Conservation (phyloP, 202 grass and related monocot species). For the Hordeum pubiflorum region DNA sequence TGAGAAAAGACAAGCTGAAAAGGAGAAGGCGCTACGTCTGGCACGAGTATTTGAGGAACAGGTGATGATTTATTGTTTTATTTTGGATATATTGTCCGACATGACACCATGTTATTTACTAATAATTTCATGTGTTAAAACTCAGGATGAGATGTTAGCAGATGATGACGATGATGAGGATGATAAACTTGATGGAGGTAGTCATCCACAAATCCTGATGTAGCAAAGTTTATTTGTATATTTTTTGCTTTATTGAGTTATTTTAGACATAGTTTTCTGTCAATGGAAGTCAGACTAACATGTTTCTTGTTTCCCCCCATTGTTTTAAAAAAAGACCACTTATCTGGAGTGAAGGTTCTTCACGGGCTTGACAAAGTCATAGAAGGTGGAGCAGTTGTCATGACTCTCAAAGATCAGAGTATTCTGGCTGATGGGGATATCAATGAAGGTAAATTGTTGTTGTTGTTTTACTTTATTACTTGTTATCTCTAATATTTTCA, state of each 20-base stretch:
- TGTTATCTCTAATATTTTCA: slow-evolving; percentile 17
- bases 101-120: not conserved
- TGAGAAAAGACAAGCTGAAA: slow-evolving; percentile 64
- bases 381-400: slow-evolving; percentile 89
- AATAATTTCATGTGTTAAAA: slow-evolving; percentile 28
- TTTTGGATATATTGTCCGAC: slow-evolving; percentile 1
- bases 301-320: slow-evolving; percentile 11
- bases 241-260: not conserved
- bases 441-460: slow-evolving; percentile 60
- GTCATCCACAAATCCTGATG: not conserved
- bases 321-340: slow-evolving; percentile 36
- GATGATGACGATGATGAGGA: slow-evolving; percentile 33
- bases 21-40: slow-evolving; percentile 67
- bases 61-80: slow-evolving; percentile 35
- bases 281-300: slow-evolving; percentile 9
- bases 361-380: slow-evolving; percentile 93
- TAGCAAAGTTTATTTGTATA: not conserved
- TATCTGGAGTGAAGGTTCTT: slow-evolving; percentile 94
- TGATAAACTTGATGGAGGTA: slow-evolving; percentile 48
- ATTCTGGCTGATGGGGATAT: slow-evolving; percentile 71
- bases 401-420: slow-evolving; percentile 93
- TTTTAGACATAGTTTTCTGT: not conserved
- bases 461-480: not conserved
- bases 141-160: slow-evolving; percentile 80
- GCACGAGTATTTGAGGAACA: slow-evolving; percentile 82